These are phyloP conservation scores for Phytophthora niederhauseri DNA, from an alignment of 352 stramenopile genomes.

Conservation along the genomic window DNA sequence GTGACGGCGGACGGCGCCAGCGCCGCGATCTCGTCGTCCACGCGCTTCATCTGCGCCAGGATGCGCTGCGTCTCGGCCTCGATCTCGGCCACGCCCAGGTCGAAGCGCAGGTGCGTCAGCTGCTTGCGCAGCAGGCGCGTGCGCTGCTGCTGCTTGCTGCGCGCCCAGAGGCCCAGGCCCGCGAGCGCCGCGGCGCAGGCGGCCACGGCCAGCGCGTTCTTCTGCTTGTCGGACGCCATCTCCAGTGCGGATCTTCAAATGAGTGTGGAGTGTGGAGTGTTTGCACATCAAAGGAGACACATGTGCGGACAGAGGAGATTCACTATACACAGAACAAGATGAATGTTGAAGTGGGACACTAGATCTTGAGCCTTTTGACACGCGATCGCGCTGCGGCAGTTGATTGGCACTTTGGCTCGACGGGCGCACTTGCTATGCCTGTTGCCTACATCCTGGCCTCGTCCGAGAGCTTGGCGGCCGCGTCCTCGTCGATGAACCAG, in stretches of 20 bases:
- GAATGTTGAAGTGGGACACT: not conserved
- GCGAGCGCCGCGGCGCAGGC: slow-evolving; percentile 52
- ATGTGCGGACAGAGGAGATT: not conserved
- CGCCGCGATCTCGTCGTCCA: slow-evolving; percentile 73
- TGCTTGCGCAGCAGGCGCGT: slow-evolving; percentile 50
- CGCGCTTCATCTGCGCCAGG: slow-evolving; percentile 66
- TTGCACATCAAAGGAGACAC: not conserved
- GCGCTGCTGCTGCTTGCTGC: slow-evolving; percentile 51
- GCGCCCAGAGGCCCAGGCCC: slow-evolving; percentile 57
- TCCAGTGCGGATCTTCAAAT: slow-evolving; percentile 29
- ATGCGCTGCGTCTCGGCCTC: slow-evolving; percentile 69
- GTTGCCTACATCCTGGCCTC: slow-evolving; percentile 38
- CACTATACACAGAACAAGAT: not conserved
- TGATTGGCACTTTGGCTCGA: not conserved
- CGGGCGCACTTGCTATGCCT: too few species aligned
- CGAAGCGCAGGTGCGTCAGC: slow-evolving; percentile 73
- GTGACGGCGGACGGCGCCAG: slow-evolving; percentile 45
- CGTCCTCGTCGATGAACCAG: slow-evolving; percentile 89
- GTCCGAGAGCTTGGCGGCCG: slow-evolving; percentile 61
- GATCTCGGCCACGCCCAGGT: slow-evolving; percentile 78
- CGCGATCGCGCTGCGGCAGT: not conserved
- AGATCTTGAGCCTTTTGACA: not conserved
- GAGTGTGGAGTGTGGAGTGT: not conserved
- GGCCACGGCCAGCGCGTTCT: slow-evolving; percentile 58
- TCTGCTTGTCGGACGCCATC: slow-evolving; percentile 62